Conservation (phyloP, 2,329 filamentous ascomycete genomes). For the Botrytis deweyae region DNA sequence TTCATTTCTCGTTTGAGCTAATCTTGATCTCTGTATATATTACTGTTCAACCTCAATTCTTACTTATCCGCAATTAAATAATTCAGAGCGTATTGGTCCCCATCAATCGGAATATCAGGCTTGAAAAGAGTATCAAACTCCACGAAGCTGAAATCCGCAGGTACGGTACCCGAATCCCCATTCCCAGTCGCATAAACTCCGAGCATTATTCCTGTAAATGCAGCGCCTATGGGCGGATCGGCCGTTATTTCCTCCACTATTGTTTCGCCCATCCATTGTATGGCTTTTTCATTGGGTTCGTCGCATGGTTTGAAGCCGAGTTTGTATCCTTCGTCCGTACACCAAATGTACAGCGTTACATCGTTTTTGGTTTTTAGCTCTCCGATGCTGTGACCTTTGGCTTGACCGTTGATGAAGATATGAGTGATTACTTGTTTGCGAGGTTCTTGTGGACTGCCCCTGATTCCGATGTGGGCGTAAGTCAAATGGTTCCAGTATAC, state of each 20-base stretch:
- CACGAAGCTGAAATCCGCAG: not conserved
- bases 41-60: not conserved
- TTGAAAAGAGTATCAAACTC: not conserved
- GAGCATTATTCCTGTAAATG: slow-evolving; percentile 15
- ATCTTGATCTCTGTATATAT: not conserved
- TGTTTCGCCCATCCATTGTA: slow-evolving; percentile 4
- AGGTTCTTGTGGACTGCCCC: not conserved
- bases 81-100: no score
- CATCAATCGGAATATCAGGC: not conserved
- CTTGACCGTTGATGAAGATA: not conserved
- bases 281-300: not conserved
- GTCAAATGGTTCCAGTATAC: slow-evolving; percentile 14
- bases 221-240: not conserved
- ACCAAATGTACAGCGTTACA: not conserved
- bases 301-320: not conserved
- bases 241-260: not conserved
- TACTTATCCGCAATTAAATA: no score
- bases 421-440: not conserved
- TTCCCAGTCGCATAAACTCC: slow-evolving; percentile 2
- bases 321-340: not conserved
- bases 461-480: not conserved
- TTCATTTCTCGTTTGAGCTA: not conserved
- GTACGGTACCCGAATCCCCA: not conserved
- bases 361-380: not conserved
- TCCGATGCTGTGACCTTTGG: not conserved